A percentile compares a stretch with the other conserved stretches of the same genome.
Conservation (phyloP, 768 basidiomycete species). For the Omphalotus guepiniiformis region DNA sequence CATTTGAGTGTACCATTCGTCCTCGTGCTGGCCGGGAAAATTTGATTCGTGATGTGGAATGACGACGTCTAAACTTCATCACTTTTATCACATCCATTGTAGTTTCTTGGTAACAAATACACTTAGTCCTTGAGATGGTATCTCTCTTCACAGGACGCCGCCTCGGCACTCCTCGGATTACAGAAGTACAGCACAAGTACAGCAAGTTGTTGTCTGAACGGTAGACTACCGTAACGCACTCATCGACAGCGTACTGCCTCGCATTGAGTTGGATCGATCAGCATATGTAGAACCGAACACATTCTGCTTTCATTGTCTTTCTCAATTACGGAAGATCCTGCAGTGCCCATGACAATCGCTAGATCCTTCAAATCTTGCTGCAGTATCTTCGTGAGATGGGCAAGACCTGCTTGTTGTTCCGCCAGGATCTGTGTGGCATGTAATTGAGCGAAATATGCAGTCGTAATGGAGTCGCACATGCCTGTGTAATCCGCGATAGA, state of each 20-base stretch:
- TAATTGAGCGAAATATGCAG: slow-evolving; percentile 3
- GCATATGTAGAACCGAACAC: not conserved
- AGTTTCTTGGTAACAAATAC: no score
- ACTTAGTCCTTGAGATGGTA: no score
- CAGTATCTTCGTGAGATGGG: slow-evolving; percentile 74
- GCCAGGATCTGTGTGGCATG: slow-evolving; percentile 51
- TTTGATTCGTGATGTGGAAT: no score
- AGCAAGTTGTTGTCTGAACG: no score
- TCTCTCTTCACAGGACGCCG: no score
- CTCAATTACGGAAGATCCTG: slow-evolving; percentile 27
- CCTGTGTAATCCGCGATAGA: slow-evolving; percentile 70
- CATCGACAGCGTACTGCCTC: slow-evolving; percentile 1
- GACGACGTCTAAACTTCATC: no score
- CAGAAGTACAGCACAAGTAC: no score
- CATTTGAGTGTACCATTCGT: not conserved
- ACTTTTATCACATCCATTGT: no score
- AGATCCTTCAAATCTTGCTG: slow-evolving; percentile 63
- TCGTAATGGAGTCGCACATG: slow-evolving; percentile 25
- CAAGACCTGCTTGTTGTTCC: slow-evolving; percentile 77
- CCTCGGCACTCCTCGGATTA: no score
- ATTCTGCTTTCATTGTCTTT: not conserved
- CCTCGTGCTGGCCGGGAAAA: no score
- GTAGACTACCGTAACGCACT: slow-evolving; percentile 1
- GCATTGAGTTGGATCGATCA: not conserved
- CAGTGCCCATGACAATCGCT: slow-evolving; percentile 54